Base-by-base conservation (phyloP, 2,329 filamentous ascomycete species). In the Colletotrichum lupini region DNA sequence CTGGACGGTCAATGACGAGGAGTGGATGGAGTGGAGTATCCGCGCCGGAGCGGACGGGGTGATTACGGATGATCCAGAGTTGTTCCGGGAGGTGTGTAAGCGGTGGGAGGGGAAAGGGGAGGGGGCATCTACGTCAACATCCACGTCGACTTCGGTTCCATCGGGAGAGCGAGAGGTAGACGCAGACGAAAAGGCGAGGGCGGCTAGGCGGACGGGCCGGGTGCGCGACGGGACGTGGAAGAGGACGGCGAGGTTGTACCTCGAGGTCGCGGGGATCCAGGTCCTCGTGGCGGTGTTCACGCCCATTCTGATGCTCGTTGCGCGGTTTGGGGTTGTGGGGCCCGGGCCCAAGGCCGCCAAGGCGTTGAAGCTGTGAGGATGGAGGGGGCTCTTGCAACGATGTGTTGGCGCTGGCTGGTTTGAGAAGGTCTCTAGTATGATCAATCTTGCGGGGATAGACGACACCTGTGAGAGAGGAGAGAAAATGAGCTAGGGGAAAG, bases 1-100 rank as follows among this genome's bases (percentile, higher is more conserved):
- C 0, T 98, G 96, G 96, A 98, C 95, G 0, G 93, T 98, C 63
- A 98, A 98, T 80, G 89, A 93, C 16, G 88, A 90, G 75, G 86
- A 87, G 62, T 89, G 91, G 82, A 98, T 98, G 95, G 88, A 91
- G 77, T 98, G 95, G 94, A 89, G 91, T 75, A 90, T 97, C 42
- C 82, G 86, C 32, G 83, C 89, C 55, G 77, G 77, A 30, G 84
- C 97, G 1, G 94, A 97, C 77, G 95, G 94, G 1, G 92, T 98
- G 5, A 92, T 98, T 66, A 97, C 95, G 0, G 95, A 98, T 79
- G 92, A 98, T 76, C 94, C 94, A 1, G 88, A 88, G 79, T 82
- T 88, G 76, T 96, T 92, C 78, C 79, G 91, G 28, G 88, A 92
- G 57, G 87, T 94, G 2, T 90, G 89, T 74, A 3, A 67, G 2